Evolutionary conservation across 2,329 filamentous ascomycete genomes (phyloP).

Genomic region (Ceratocystis colombiana): DNA sequence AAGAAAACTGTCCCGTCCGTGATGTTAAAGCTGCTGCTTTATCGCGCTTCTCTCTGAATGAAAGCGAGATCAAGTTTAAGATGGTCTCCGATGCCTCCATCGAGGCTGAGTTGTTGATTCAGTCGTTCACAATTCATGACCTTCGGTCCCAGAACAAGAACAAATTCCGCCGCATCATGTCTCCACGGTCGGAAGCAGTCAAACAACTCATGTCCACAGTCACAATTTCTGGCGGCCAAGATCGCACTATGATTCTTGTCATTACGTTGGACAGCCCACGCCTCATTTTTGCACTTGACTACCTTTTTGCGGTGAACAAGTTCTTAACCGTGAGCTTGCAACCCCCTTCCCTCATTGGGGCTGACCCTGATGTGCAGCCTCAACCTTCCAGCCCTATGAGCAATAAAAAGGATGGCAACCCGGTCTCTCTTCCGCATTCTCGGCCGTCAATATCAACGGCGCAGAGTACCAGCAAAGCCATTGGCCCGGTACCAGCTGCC

Average conservation of each 20-base stretch:
- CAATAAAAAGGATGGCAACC: too few species aligned
- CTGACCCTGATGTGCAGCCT: slow-evolving; percentile 40
- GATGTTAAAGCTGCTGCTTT: slow-evolving; percentile 70
- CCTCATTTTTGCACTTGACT: slow-evolving; percentile 91
- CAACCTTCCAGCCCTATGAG: neutral
- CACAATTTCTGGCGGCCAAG: slow-evolving; percentile 67
- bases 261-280: slow-evolving; percentile 89
- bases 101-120: slow-evolving; percentile 85
- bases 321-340: slow-evolving; percentile 68
- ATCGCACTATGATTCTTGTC: slow-evolving; percentile 77
- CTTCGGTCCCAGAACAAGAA: slow-evolving; percentile 82
- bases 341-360: slow-evolving; percentile 47
- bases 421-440: neutral
- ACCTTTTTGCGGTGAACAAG: slow-evolving; percentile 77
- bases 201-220: slow-evolving; percentile 98
- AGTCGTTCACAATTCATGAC: slow-evolving; percentile 90
- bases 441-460: slow-evolving; percentile 28
- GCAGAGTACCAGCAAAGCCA: slow-evolving; percentile 32
- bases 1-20: slow-evolving; percentile 66
- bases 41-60: slow-evolving; percentile 87
- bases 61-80: slow-evolving; percentile 80
- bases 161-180: slow-evolving; percentile 98
- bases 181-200: slow-evolving; percentile 83
- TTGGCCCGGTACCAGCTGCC: neutral
- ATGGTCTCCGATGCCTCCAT: slow-evolving; percentile 88